Evolutionary conservation across 2,329 filamentous ascomycete genomes (phyloP).

Genomic region (Hymenoscyphus linearis): DNA sequence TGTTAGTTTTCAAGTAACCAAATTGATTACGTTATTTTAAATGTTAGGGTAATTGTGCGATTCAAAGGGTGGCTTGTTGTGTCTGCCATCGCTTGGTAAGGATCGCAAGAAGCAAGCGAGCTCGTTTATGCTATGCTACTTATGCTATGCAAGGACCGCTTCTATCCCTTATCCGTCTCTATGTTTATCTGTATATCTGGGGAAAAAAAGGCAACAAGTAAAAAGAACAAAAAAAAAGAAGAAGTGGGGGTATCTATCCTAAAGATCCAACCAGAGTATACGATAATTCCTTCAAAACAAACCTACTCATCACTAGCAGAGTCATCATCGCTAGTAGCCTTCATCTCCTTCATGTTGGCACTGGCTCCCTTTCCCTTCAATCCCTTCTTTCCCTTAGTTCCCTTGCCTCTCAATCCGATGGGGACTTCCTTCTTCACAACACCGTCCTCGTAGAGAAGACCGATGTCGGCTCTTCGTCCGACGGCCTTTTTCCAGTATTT

Average conservation of each 20-base stretch:
- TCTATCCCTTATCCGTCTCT: background rate
- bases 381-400: slow-evolving; percentile 36
- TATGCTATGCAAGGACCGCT: background rate
- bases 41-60: too few species aligned
- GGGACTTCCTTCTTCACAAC: slow-evolving; percentile 40
- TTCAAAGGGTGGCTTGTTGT: too few species aligned
- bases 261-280: slow-evolving; percentile 4
- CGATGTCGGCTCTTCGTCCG: slow-evolving; percentile 38
- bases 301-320: slow-evolving; percentile 22
- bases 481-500: slow-evolving; percentile 39
- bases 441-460: slow-evolving; percentile 39
- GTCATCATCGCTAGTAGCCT: slow-evolving; percentile 28
- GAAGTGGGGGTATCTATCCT: background rate
- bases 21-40: too few species aligned
- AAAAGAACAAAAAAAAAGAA: background rate
- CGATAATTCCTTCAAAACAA: slow-evolving; percentile 7
- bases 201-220: background rate
- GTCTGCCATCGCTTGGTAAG: too few species aligned
- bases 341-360: slow-evolving; percentile 26
- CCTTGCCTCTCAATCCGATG: slow-evolving; percentile 37
- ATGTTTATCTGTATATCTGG: background rate
- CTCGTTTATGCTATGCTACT: background rate
- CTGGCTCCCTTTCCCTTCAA: slow-evolving; percentile 34
- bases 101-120: too few species aligned
- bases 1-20: too few species aligned